Percentiles rank a stretch among this genome's conserved stretches.
These are phyloP conservation scores for Penicillium bialowiezense DNA, from an alignment of 495 filamentous ascomycete genomes.

Conservation along the genomic window DNA sequence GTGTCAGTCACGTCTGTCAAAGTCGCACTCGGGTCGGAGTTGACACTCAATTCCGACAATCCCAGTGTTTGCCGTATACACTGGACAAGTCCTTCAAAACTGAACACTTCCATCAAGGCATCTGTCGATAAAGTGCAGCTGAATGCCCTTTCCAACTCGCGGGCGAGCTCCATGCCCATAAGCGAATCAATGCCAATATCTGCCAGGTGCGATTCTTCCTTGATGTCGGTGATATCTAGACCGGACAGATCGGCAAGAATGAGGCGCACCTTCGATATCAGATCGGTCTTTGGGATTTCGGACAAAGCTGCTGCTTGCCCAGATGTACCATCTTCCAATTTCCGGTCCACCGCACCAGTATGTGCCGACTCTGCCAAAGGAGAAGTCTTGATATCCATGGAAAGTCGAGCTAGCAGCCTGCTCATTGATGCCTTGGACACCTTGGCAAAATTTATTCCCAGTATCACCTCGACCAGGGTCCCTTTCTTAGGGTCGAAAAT, in stretches of 20 bases:
- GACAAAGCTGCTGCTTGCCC: not conserved
- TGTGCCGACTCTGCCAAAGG: not conserved
- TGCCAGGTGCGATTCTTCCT: conserved; percentile 26
- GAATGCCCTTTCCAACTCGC: conserved; percentile 40
- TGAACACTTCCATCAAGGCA: conserved; percentile 24
- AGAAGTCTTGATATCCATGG: not conserved
- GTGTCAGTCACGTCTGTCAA: not conserved
- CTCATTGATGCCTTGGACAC: conserved; percentile 44
- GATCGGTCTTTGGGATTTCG: not conserved
- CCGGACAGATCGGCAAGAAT: conserved; percentile 35
- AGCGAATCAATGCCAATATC: conserved; percentile 53
- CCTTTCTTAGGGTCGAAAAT: conserved; percentile 45
- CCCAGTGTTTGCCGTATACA: not conserved
- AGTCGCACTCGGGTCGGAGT: not conserved
- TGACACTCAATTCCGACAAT: not conserved
- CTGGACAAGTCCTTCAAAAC: not conserved
- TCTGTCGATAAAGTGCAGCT: conserved; percentile 24
- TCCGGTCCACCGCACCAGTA: not conserved
- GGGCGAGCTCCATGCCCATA: conserved; percentile 48
- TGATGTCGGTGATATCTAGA: conserved; percentile 31
- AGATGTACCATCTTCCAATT: not conserved
- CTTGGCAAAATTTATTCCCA: conserved; percentile 47
- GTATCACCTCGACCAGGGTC: conserved; percentile 42
- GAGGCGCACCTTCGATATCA: not conserved
- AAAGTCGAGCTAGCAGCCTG: conserved; percentile 24